These are phyloP conservation scores for Magnaporthiopsis rhizophila DNA, from an alignment of 2,329 filamentous ascomycete genomes.

Conservation along the genomic window DNA sequence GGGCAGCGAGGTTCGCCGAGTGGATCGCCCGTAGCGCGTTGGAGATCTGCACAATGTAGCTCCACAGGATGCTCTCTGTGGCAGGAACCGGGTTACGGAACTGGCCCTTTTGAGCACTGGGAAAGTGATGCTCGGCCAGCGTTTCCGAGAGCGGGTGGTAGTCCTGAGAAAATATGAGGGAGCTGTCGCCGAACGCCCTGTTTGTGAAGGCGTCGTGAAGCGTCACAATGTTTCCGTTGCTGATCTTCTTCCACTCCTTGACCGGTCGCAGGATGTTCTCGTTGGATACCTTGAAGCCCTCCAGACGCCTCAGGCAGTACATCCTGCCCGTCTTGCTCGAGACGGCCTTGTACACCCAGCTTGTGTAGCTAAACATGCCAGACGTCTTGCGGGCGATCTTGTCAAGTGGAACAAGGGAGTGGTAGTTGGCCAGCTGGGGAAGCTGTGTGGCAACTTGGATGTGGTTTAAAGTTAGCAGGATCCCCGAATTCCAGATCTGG, in stretches of 20 bases:
- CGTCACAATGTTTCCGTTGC: constrained; percentile 73
- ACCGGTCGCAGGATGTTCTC: constrained; percentile 81
- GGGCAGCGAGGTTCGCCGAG: constrained; percentile 68
- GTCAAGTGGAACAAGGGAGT: constrained; percentile 86
- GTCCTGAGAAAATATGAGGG: constrained; percentile 86
- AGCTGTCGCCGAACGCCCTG: constrained; percentile 86
- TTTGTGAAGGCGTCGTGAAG: constrained; percentile 92
- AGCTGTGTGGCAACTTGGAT: neutral
- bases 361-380: constrained; percentile 75
- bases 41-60: constrained; percentile 84
- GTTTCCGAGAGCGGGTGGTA: constrained; percentile 91
- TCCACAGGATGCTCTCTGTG: constrained; percentile 72
- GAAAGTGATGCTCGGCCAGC: constrained; percentile 72
- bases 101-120: constrained; percentile 27
- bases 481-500: constrained; percentile 49
- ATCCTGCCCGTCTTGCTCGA: constrained; percentile 81
- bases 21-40: constrained; percentile 86
- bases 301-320: constrained; percentile 81
- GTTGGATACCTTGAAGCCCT: constrained; percentile 82
- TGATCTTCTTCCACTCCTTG: constrained; percentile 81
- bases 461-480: neutral
- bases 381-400: constrained; percentile 65
- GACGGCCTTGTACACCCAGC: constrained; percentile 91
- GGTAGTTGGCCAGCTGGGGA: constrained; percentile 61
- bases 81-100: constrained; percentile 28